Conservation (phyloP, 164 flowering plant genomes). For the Chimonanthus salicifolius region DNA sequence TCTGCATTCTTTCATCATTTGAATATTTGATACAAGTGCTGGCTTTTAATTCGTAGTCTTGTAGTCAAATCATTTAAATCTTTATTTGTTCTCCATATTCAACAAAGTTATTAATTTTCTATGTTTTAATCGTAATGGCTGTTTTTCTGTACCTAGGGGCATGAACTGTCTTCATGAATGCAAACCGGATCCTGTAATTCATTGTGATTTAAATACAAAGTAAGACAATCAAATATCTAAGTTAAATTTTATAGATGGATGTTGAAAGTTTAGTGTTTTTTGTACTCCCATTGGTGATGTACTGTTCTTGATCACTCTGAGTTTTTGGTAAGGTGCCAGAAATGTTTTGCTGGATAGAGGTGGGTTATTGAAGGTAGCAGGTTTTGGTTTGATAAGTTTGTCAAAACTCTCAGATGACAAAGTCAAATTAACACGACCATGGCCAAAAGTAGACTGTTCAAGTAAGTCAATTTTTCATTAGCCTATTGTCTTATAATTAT, state of each 20-base stretch:
- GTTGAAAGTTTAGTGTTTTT: constrained; percentile 7
- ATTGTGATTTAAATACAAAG: constrained; percentile 95
- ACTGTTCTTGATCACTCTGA: constrained; percentile 60
- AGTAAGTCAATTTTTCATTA: constrained; percentile 45
- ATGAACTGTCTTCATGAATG: constrained; percentile 99
- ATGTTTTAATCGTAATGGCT: not conserved
- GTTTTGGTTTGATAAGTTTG: constrained; percentile 75
- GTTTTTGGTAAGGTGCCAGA: constrained; percentile 99
- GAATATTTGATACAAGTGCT: not conserved
- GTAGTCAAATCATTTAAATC: not conserved
- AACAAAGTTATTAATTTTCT: not conserved
- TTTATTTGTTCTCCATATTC: not conserved
- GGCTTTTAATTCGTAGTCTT: not conserved
- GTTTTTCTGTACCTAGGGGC: constrained; percentile 53
- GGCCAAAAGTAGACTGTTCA: constrained; percentile 35
- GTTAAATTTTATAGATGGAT: constrained; percentile 16
- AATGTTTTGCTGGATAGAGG: constrained; percentile 98
- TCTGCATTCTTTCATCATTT: not conserved
- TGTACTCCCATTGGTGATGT: constrained; percentile 22
- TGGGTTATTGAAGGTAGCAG: constrained; percentile 84
- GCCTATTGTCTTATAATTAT: not conserved
- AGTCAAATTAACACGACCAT: constrained; percentile 48
- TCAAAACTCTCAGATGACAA: constrained; percentile 64
- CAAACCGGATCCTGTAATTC: constrained; percentile 90
- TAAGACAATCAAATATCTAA: constrained; percentile 59